Evolutionary conservation across 192 early-diverging fungal genomes (phyloP), one percentile per base, ranked within the genome.

Genomic region (Coemansia sp.): DNA sequence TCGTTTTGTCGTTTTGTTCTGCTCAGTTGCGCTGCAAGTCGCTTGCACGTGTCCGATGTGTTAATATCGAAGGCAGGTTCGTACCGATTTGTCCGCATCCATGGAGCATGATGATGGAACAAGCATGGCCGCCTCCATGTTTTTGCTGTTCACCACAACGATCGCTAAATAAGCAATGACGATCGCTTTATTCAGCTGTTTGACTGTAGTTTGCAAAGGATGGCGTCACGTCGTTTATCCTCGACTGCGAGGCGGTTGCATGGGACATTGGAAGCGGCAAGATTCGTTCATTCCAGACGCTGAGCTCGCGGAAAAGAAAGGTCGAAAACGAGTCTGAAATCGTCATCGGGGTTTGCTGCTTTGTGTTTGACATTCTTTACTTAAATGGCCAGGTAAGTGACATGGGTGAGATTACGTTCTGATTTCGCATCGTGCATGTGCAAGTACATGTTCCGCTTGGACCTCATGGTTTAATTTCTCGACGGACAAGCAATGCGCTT

Each of bases 221-320:
- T 4, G 68, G 69, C 29, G 92, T 89, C 20, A 89, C 61, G 11
- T 92, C 90, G 10, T 99, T 98, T 84, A 94, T 99, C 13, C 79
- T 99, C 27, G 98, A 99, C 70, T 96, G 94, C 71, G 98, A 99
- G 72, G 94, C 93, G n/a, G 98, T 99, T 7, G 98, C 96, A 22
- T 99, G 96, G 96, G 98, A 99, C 67, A 65, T 71, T 20, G 86
- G 84, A 54, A 88, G 90, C 40, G 82, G 92, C 42, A 89, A 86
- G 56, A 96, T 99, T 58, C 79, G 96, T 40, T 97, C 98, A 27
- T 99, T 99, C 81, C 98, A 99, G 77, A 91, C 95, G 4, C 70
- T 98, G 15, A 94, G 89, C 65, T 97, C 96, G 20, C 86, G 96
- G 47, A 97, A 97, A 69, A 84, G 90, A 47, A 98, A 98, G 84